Evolutionary conservation across 305 asterid species (phyloP).

Genomic region (Solanum aculeatissimum): DNA sequence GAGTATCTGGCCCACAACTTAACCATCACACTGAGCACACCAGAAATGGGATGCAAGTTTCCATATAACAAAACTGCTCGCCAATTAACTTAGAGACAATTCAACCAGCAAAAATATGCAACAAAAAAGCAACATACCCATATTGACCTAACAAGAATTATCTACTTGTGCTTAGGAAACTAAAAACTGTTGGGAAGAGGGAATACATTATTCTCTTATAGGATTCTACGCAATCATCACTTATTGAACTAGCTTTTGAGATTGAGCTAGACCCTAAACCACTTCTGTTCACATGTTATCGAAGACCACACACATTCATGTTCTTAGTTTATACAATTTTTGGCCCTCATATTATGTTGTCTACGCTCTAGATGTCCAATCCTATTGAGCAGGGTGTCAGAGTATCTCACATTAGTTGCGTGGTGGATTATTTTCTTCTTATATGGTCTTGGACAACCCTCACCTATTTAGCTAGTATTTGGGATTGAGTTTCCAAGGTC

Average conservation of each 20-base stretch:
- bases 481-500: neutral
- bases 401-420: neutral
- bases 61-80: neutral
- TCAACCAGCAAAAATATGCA: neutral
- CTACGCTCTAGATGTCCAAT: neutral
- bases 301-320: neutral
- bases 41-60: neutral
- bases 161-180: neutral
- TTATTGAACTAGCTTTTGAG: neutral
- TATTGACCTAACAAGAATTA: neutral
- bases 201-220: neutral
- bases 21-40: neutral
- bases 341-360: neutral
- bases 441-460: neutral
- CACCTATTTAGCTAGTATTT: neutral
- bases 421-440: neutral
- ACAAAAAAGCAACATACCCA: neutral
- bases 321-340: neutral
- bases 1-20: neutral
- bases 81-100: neutral
- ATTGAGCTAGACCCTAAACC: neutral
- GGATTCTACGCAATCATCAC: neutral
- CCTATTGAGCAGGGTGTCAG: neutral
- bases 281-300: neutral
- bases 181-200: neutral